A percentile compares a stretch with the other conserved stretches of the same genome.
These are phyloP conservation scores for Heliamphora exappendiculata DNA, from an alignment of 148 eudicot species.

Conservation along the genomic window DNA sequence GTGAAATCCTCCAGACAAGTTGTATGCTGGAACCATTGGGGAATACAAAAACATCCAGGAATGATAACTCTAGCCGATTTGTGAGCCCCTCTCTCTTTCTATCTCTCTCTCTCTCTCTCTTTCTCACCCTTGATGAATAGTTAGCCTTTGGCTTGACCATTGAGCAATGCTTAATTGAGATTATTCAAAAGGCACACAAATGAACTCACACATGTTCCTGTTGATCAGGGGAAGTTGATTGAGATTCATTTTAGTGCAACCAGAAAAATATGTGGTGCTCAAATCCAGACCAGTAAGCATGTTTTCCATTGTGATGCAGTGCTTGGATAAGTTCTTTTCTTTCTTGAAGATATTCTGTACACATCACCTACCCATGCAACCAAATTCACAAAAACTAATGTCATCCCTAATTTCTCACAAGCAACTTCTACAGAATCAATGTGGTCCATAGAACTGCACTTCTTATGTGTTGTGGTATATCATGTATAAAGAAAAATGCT, in stretches of 20 bases:
- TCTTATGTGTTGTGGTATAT: not conserved
- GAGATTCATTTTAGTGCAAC: slow-evolving; percentile 68
- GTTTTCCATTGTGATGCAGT: slow-evolving; percentile 1
- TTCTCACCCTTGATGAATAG: not conserved
- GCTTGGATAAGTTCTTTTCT: not conserved
- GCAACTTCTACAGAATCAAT: slow-evolving; percentile 2
- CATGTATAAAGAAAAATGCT: not conserved
- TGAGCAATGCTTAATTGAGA: not conserved
- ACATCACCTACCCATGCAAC: slow-evolving; percentile 3
- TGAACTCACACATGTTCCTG: not conserved
- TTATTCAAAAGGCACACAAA: not conserved
- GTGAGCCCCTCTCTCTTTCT: slow-evolving; percentile 31
- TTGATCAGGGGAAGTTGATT: slow-evolving; percentile 84
- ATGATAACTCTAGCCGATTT: slow-evolving; percentile 92
- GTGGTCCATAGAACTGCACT: not conserved
- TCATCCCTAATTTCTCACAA: slow-evolving; percentile 4
- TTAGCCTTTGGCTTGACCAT: not conserved
- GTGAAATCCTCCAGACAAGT: slow-evolving; percentile 70
- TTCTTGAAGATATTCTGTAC: slow-evolving; percentile 2
- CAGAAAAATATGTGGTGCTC: slow-evolving; percentile 84
- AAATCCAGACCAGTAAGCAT: slow-evolving; percentile 82
- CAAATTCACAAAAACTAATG: not conserved
- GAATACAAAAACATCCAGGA: slow-evolving; percentile 86
- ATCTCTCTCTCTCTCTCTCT: not conserved
- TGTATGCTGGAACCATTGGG: slow-evolving; percentile 87